Percentiles rank a stretch among this genome's conserved stretches.
These are phyloP conservation scores for Linderina pennispora DNA, from an alignment of 192 early-diverging fungal species.

Conservation along the genomic window DNA sequence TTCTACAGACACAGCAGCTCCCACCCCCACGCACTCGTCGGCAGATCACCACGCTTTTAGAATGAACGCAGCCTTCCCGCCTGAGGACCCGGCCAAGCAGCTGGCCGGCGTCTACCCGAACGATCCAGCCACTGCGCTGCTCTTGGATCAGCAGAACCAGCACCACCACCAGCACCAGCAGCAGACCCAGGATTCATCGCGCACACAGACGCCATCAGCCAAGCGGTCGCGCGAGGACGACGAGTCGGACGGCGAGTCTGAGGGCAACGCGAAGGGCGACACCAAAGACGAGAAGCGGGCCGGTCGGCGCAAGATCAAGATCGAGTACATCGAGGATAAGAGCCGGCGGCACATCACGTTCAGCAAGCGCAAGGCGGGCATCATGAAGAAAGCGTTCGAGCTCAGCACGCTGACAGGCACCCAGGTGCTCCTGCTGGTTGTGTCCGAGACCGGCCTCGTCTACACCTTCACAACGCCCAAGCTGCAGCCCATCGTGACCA, in stretches of 20 bases:
- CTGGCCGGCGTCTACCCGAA: no score
- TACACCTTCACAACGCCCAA: constrained; percentile 94
- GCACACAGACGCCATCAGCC: constrained; percentile 34
- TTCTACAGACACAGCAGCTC: constrained; percentile 36
- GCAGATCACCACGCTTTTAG: constrained; percentile 25
- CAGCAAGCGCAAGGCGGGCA: constrained; percentile 91
- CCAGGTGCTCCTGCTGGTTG: constrained; percentile 87
- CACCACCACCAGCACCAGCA: constrained; percentile 34
- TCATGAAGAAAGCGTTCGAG: constrained; percentile 99
- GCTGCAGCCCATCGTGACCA: constrained; percentile 87
- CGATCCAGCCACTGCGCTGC: background rate
- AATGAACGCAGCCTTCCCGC: constrained; percentile 43
- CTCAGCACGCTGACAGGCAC: constrained; percentile 90
- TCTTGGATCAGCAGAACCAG: constrained; percentile 3
- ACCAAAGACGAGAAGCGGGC: constrained; percentile 51
- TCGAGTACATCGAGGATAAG: constrained; percentile 94
- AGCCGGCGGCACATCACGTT: constrained; percentile 91
- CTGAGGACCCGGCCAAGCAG: constrained; percentile 40
- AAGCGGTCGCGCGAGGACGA: constrained; percentile 50
- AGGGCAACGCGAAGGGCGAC: constrained; percentile 42
- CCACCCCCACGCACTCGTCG: constrained; percentile 9
- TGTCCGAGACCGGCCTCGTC: constrained; percentile 91
- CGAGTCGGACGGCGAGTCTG: constrained; percentile 61
- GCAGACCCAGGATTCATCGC: constrained; percentile 7
- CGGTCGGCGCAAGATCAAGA: constrained; percentile 92